Percentiles rank a stretch among this genome's conserved stretches.
Evolutionary conservation across 75 land plant species (phyloP).

Genomic region (Pinus taeda): DNA sequence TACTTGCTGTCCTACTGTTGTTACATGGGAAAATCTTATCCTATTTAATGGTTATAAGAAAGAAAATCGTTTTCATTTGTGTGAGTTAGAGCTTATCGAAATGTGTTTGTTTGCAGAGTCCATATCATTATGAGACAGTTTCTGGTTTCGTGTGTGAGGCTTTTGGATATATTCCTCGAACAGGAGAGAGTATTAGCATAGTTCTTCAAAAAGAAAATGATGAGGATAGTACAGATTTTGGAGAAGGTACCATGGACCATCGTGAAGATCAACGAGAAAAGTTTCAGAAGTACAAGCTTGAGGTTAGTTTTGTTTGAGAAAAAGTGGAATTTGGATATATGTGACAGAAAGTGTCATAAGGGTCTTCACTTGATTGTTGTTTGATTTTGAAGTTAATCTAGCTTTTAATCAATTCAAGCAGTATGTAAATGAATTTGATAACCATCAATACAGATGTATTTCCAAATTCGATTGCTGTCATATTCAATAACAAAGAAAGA

Average conservation of each 20-base stretch:
- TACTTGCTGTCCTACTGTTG: background rate
- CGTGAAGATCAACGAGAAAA: slow-evolving; percentile 63
- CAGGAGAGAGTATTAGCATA: slow-evolving; percentile 75
- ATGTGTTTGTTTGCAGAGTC: slow-evolving; percentile 46
- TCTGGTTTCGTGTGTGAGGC: slow-evolving; percentile 97
- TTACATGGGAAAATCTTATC: background rate
- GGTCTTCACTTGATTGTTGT: background rate
- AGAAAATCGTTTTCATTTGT: background rate
- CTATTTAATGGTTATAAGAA: background rate
- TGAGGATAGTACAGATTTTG: slow-evolving; percentile 46
- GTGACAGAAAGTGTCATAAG: background rate
- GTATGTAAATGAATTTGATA: background rate
- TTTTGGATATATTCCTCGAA: slow-evolving; percentile 94
- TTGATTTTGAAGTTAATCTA: background rate
- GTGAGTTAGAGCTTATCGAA: background rate
- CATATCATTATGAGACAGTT: slow-evolving; percentile 92
- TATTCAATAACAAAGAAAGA: background rate
- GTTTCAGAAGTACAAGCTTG: slow-evolving; percentile 71
- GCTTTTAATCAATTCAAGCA: background rate
- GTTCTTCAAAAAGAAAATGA: slow-evolving; percentile 62
- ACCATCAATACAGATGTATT: background rate
- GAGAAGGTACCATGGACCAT: slow-evolving; percentile 46
- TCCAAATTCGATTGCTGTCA: background rate
- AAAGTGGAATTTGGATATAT: background rate
- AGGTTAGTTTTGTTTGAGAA: slow-evolving; percentile 44